A percentile compares a stretch with the other conserved stretches of the same genome.
Conservation (phyloP, 2,329 filamentous ascomycete genomes). For the Colletotrichum shisoi region DNA sequence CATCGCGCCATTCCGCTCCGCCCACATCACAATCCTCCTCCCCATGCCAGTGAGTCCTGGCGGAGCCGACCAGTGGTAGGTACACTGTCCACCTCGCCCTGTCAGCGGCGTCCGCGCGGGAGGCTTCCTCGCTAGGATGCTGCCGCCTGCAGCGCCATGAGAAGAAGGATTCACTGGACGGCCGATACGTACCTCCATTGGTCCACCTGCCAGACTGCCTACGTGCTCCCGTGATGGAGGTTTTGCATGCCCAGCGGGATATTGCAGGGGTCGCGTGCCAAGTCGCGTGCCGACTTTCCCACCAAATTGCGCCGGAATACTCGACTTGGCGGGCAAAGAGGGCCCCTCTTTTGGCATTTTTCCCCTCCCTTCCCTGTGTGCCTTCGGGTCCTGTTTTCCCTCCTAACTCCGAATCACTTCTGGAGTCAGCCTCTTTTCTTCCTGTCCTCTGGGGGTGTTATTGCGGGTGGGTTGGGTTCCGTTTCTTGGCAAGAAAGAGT, state of each 20-base stretch:
- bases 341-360: neutral
- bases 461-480: neutral
- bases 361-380: neutral
- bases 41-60: neutral
- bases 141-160: no score
- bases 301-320: slow-evolving; percentile 7
- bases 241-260: slow-evolving; percentile 20
- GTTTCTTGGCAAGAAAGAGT: slow-evolving; percentile 5
- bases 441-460: neutral
- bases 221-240: neutral
- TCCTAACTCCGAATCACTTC: slow-evolving; percentile 4
- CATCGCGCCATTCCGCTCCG: neutral
- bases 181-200: no score
- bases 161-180: no score
- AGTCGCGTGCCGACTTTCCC: slow-evolving; percentile 37
- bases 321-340: slow-evolving; percentile 23
- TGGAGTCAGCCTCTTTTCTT: neutral
- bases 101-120: no score
- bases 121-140: no score
- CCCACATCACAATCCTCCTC: neutral
- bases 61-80: neutral
- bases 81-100: no score
- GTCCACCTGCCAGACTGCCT: no score
- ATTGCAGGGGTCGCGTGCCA: slow-evolving; percentile 33
- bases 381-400: neutral